Evolutionary conservation across 164 flowering plant genomes (phyloP).

Genomic region (Aristolochia californica): DNA sequence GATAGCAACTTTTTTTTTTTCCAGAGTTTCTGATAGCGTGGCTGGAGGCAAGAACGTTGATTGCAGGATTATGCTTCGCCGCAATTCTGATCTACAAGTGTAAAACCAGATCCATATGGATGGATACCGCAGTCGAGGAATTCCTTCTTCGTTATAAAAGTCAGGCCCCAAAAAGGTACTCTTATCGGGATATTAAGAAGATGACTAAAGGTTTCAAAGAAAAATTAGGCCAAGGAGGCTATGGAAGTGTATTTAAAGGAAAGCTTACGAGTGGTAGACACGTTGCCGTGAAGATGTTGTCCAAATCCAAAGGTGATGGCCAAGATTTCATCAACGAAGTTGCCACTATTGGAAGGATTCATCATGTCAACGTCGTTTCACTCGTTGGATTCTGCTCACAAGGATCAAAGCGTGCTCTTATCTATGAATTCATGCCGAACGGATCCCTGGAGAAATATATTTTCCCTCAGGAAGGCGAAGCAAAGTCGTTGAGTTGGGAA

Average conservation of each 20-base stretch:
- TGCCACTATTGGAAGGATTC: slow-evolving; percentile 11
- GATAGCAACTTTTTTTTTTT: too few species aligned
- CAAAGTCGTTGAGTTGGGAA: slow-evolving; percentile 1
- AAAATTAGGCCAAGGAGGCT: slow-evolving; percentile 38
- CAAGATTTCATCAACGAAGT: slow-evolving; percentile 12
- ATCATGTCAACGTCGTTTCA: slow-evolving; percentile 8
- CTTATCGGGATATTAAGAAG: slow-evolving; percentile 20
- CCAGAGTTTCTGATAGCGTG: too few species aligned
- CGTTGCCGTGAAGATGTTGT: slow-evolving; percentile 35
- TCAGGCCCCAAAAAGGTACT: slow-evolving; percentile 7
- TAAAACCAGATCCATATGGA: background rate
- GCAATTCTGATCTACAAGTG: background rate
- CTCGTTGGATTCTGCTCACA: slow-evolving; percentile 7
- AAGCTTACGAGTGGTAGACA: slow-evolving; percentile 19
- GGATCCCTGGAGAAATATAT: slow-evolving; percentile 9
- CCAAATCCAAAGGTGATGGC: slow-evolving; percentile 7
- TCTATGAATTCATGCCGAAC: slow-evolving; percentile 13
- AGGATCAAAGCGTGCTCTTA: slow-evolving; percentile 9
- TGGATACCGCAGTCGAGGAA: background rate
- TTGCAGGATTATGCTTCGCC: background rate
- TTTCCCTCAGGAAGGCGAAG: background rate
- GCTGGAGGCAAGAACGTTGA: background rate
- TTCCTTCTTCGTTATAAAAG: background rate
- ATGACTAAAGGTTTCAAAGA: slow-evolving; percentile 28
- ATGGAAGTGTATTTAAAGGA: slow-evolving; percentile 38